Base-by-base conservation (phyloP, 768 basidiomycete species). In the Suillus americanus region DNA sequence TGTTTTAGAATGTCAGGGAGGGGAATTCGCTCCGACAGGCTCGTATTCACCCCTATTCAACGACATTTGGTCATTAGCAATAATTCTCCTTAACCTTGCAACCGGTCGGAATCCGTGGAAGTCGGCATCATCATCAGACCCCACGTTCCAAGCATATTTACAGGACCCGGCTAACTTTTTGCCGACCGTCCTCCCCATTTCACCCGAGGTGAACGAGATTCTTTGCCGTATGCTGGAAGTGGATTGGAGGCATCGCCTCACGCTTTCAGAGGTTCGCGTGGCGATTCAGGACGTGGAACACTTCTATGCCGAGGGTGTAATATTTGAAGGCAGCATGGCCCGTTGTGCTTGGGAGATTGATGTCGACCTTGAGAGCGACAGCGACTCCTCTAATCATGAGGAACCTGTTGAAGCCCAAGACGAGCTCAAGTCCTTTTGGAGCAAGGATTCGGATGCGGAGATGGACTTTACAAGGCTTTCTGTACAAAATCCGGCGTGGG, bases 21-120 rank as follows among this genome's bases (percentile, higher is more conserved):
- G 89, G 60, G 82, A 81, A 62, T 85, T 89, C 66, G 84, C 85
- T 40, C 82, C 81, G 20, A 83, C 82, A 62, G 84, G 85, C 65
- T 80, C 85, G 5, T 99, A 99, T 78, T 91, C 91, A 9, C 94
- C 96, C 10, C 83, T 87, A 68, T 86, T 86, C 74, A 97, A 97
- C 77, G 97, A 99, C 75, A 85, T 98, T 67, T 99, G 97, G 97
- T 95, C 95, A 9, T 81, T 99, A 51, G 97, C 95, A 40, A 92
- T 99, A 71, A 93, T 99, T 66, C 89, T 99, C 43, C 88, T 99
- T 73, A 99, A 99, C 77, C 87, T 99, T 53, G 88, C 92, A 33
- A 97, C 94, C 28, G 94, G 95, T 5, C 87, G 97, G 38, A 98
- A 98, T 71, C 97, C 97, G 5, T 99, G 97, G 97, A 92, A 92